These are phyloP conservation scores for Populus alba DNA, from an alignment of 345 rosid genomes.

Conservation along the genomic window DNA sequence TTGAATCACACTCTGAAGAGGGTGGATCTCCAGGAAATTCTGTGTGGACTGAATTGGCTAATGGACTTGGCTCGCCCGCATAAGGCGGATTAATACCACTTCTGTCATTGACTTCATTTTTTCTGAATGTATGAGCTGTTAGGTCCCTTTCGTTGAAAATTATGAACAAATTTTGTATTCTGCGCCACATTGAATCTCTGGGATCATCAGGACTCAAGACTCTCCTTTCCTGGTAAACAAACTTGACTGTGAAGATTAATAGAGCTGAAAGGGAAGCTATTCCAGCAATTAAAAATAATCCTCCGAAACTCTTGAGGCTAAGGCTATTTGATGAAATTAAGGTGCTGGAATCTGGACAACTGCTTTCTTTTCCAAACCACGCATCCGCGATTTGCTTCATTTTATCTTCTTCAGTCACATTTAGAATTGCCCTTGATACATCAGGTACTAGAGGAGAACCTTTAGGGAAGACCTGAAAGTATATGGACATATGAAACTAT, in stretches of 20 bases:
- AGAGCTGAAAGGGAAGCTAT: constrained; percentile 3
- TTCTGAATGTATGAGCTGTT: not conserved
- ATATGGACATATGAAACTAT: not conserved
- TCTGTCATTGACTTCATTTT: not conserved
- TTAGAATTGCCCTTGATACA: constrained; percentile 22
- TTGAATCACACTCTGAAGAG: not conserved
- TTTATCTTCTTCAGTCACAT: constrained; percentile 17
- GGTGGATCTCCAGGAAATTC: not conserved
- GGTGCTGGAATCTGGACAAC: not conserved
- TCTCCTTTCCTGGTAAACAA: constrained; percentile 8
- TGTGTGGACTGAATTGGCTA: not conserved
- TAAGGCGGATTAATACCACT: not conserved
- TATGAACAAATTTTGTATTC: not conserved
- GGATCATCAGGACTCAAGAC: not conserved
- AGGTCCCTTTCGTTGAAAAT: constrained; percentile 12
- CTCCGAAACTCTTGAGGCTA: constrained; percentile 3
- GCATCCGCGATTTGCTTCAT: constrained; percentile 10
- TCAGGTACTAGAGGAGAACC: constrained; percentile 24
- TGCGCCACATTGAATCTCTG: not conserved
- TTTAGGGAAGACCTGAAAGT: constrained; percentile 17
- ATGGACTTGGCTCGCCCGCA: not conserved
- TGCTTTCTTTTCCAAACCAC: constrained; percentile 12
- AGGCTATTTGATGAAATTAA: not conserved
- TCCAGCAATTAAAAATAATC: constrained; percentile 21
- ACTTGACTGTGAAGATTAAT: not conserved